Evolutionary conservation across 2,329 filamentous ascomycete genomes (phyloP).

Genomic region (Paraconiothyrium sp.): DNA sequence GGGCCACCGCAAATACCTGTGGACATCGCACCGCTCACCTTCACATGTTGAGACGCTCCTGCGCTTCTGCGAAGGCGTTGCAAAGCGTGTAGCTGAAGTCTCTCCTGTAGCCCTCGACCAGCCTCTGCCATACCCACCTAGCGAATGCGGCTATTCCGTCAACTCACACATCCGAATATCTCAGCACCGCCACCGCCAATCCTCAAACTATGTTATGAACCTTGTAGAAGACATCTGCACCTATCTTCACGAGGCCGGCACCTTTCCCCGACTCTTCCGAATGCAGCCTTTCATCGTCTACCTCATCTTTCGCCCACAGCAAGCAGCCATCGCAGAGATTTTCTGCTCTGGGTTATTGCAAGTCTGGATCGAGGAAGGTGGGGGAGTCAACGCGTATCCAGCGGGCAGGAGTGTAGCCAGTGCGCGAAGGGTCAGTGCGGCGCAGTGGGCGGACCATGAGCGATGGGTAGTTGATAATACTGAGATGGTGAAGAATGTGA

Average conservation of each 20-base stretch:
- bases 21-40: slow-evolving; percentile 26
- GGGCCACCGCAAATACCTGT: slow-evolving; percentile 39
- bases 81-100: slow-evolving; percentile 24
- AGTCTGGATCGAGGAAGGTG: slow-evolving; percentile 38
- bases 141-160: slow-evolving; percentile 39
- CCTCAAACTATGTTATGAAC: slow-evolving; percentile 44
- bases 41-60: slow-evolving; percentile 27
- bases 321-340: slow-evolving; percentile 41
- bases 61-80: slow-evolving; percentile 30
- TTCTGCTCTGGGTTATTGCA: slow-evolving; percentile 40
- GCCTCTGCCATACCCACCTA: slow-evolving; percentile 31
- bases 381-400: slow-evolving; percentile 41
- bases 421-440: slow-evolving; percentile 21
- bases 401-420: slow-evolving; percentile 38
- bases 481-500: slow-evolving; percentile 24
- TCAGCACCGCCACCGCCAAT: slow-evolving; percentile 34
- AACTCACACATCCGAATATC: slow-evolving; percentile 29
- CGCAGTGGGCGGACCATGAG: slow-evolving; percentile 29
- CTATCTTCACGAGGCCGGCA: slow-evolving; percentile 16
- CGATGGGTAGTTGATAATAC: slow-evolving; percentile 21
- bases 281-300: slow-evolving; percentile 43
- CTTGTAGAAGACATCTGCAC: slow-evolving; percentile 40
- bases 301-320: slow-evolving; percentile 34
- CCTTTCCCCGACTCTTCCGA: slow-evolving; percentile 27
- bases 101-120: slow-evolving; percentile 20